phyloP scores from a whole-genome alignment of 768 basidiomycete genomes.

The Amanita pallidorosea region DNA sequence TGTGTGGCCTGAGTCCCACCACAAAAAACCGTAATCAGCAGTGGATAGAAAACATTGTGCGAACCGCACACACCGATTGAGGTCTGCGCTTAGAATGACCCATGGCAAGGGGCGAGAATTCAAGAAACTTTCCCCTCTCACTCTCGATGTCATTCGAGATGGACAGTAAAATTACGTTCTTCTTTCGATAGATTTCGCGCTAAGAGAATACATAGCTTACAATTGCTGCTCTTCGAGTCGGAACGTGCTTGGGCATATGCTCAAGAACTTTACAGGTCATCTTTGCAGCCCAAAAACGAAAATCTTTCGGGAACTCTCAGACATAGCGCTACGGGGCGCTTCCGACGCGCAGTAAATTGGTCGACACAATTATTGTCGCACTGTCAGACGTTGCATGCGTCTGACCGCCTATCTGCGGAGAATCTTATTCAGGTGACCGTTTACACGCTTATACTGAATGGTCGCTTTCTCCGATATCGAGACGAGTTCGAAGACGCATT shows the following conservation, averaged over 20 bases:
- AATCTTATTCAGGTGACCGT: slow-evolving; percentile 59
- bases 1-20: slow-evolving; percentile 7
- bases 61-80: slow-evolving; percentile 80
- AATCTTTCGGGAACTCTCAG: slow-evolving; percentile 46
- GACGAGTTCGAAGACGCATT: slow-evolving; percentile 71
- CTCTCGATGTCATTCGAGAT: slow-evolving; percentile 62
- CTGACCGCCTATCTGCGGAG: slow-evolving; percentile 41
- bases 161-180: slow-evolving; percentile 58
- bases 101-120: slow-evolving; percentile 87
- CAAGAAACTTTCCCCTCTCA: slow-evolving; percentile 68
- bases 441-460: slow-evolving; percentile 74
- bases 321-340: slow-evolving; percentile 68
- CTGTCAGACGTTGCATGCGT: slow-evolving; percentile 51
- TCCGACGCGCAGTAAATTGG: slow-evolving; percentile 73
- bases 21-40: too few species aligned
- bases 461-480: slow-evolving; percentile 71
- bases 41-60: slow-evolving; percentile 77
- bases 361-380: slow-evolving; percentile 67
- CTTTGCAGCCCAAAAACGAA: slow-evolving; percentile 40
- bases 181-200: background rate
- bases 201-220: slow-evolving; percentile 38
- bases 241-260: slow-evolving; percentile 91
- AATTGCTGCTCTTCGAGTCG: slow-evolving; percentile 79
- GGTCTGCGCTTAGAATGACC: slow-evolving; percentile 74
- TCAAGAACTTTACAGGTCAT: slow-evolving; percentile 56